A percentile compares a stretch with the other conserved stretches of the same genome.
Evolutionary conservation across 2,329 filamentous ascomycete species (phyloP).

Genomic region (Rosellinia necatrix): DNA sequence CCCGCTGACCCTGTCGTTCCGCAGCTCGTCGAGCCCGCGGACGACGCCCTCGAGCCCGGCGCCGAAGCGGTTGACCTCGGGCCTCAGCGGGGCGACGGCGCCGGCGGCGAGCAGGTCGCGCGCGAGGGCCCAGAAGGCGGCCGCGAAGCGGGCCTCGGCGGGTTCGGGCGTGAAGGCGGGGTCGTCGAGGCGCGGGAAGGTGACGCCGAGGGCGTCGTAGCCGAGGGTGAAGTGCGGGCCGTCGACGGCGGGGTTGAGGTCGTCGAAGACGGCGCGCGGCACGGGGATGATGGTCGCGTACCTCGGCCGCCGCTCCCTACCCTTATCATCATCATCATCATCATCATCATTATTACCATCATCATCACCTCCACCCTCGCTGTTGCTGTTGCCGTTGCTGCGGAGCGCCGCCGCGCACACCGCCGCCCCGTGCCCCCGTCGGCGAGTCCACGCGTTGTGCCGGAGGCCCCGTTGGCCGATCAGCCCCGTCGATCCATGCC

Average conservation of each 20-base stretch:
- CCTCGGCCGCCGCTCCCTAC: constrained; percentile 14
- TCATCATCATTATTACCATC: too few relatives aligned
- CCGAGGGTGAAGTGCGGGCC: constrained; percentile 41
- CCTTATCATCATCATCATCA: too few relatives aligned
- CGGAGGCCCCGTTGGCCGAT: too few relatives aligned
- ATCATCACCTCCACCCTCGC: too few relatives aligned
- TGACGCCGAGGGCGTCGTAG: constrained; percentile 49
- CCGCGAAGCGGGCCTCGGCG: constrained; percentile 32
- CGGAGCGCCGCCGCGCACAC: constrained; percentile 24
- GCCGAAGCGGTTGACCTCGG: constrained; percentile 38
- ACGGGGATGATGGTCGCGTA: constrained; percentile 20
- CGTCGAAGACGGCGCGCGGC: constrained; percentile 16
- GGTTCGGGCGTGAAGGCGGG: constrained; percentile 31
- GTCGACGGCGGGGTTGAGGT: constrained; percentile 43
- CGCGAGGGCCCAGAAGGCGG: constrained; percentile 44
- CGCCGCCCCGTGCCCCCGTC: constrained; percentile 30
- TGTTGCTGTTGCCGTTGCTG: too few relatives aligned
- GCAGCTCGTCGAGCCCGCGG: constrained; percentile 42
- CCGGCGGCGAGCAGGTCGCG: constrained; percentile 43
- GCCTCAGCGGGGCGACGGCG: constrained; percentile 44
- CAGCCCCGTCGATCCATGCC: too few relatives aligned
- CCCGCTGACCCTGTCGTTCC: constrained; percentile 45
- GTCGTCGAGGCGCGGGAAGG: constrained; percentile 42
- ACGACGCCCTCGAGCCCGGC: constrained; percentile 44
- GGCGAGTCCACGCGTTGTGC: too few relatives aligned